A percentile compares a stretch with the other conserved stretches of the same genome.
phyloP scores from a whole-genome alignment of 2,329 filamentous ascomycete species.

The Pyrenophora seminiperda region DNA sequence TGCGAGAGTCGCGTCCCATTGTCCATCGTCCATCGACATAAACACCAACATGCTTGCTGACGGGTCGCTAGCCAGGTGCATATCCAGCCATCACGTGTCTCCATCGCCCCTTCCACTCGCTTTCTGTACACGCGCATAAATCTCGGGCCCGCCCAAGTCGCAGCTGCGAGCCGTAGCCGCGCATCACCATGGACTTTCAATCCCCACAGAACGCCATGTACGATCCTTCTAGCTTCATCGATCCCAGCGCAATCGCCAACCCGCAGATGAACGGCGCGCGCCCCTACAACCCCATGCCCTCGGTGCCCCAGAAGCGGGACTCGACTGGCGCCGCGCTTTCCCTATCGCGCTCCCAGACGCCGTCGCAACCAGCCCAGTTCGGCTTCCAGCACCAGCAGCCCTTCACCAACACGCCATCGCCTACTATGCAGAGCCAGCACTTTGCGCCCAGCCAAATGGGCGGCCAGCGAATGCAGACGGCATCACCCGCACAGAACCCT shows the following conservation, averaged over 20 bases:
- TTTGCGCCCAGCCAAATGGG: conserved; percentile 63
- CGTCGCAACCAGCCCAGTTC: conserved; percentile 69
- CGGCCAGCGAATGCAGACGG: conserved; percentile 74
- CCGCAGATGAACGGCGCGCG: conserved; percentile 73
- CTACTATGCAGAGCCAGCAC: conserved; percentile 84
- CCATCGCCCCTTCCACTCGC: conserved; percentile 14
- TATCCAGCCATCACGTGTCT: conserved; percentile 33
- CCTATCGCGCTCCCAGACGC: conserved; percentile 91
- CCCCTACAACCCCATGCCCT: conserved; percentile 78
- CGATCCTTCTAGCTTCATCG: conserved; percentile 46
- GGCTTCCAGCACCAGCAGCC: conserved; percentile 70
- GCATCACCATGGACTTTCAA: conserved; percentile 45
- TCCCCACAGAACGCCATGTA: conserved; percentile 45
- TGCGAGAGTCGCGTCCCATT: conserved; percentile 31
- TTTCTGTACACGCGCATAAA: conserved; percentile 14
- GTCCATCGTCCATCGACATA: conserved; percentile 33
- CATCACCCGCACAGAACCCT: conserved; percentile 86
- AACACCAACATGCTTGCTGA: conserved; percentile 41
- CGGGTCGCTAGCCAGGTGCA: conserved; percentile 30
- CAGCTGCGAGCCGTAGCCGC: conserved; percentile 23
- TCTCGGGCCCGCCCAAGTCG: conserved; percentile 7
- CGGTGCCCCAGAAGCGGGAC: conserved; percentile 92
- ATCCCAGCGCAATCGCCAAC: conserved; percentile 48
- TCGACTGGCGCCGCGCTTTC: conserved; percentile 85
- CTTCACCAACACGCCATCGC: conserved; percentile 90